Evolutionary conservation across 2,329 filamentous ascomycete species (phyloP).

Genomic region (Fusarium xyrophilum): DNA sequence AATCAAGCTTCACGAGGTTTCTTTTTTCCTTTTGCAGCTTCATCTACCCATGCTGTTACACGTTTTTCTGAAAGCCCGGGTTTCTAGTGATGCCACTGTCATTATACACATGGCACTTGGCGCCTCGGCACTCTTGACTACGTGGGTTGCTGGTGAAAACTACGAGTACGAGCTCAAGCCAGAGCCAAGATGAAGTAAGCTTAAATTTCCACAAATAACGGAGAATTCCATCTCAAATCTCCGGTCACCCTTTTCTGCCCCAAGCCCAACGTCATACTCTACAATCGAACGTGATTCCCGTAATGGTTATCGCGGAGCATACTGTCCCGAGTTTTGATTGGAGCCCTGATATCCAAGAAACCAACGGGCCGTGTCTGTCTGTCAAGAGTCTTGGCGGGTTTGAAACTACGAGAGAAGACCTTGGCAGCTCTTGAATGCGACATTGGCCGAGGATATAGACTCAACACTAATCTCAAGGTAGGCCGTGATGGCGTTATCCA

Average conservation of each 20-base stretch:
- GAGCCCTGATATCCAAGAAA: neutral
- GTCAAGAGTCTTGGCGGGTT: neutral
- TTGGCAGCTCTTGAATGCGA: neutral
- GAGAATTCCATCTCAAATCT: neutral
- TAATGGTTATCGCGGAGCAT: neutral
- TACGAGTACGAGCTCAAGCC: no score
- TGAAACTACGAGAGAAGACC: neutral
- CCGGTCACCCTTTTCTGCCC: no score
- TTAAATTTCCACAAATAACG: neutral
- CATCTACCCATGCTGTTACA: no score
- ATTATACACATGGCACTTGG: neutral
- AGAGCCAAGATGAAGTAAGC: neutral
- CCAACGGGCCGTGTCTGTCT: neutral
- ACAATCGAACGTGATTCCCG: no score
- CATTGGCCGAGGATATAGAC: neutral
- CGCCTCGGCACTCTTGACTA: neutral
- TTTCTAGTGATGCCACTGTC: neutral
- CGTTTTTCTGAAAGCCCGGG: neutral
- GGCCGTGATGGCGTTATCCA: neutral
- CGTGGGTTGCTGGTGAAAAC: neutral
- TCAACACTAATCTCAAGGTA: neutral
- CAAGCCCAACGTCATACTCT: no score
- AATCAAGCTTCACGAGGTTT: accelerated
- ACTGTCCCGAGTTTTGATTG: neutral
- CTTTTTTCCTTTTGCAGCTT: neutral